Evolutionary conservation across 2,329 filamentous ascomycete species (phyloP), one percentile per base, ranked within the genome.

Genomic region (Colletotrichum spaethianum): DNA sequence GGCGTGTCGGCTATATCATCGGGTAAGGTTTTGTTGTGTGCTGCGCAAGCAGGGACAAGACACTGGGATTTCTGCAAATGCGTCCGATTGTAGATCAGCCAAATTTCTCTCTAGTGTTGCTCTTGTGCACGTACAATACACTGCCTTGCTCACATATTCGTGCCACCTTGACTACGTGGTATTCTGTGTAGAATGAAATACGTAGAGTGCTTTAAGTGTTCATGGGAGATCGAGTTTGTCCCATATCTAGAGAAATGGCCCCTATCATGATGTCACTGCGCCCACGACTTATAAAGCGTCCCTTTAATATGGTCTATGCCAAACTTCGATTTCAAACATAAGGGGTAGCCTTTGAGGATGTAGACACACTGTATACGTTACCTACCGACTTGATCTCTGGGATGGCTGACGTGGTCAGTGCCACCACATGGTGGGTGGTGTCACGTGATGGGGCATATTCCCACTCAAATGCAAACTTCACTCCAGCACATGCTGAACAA

Each of bases 1-100:
- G 33, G 52, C 40, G 52, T 60, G 44, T 72, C 69, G 26, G 69
- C 69, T 60, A 69, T 46, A 69, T 72, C 69, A 72, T 53, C 59
- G 65, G 52, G 69, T 44, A 63, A 69, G 65, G 44, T 33, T 4
- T 59, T 63, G 59, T 14, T 59, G 7, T 53, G 18, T 40, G 28
- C 26, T 44, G 48, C 57, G 31, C 33, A 26, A 23, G 38, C 31
- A 20, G 23, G 55, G 38, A 50, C 26, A 23, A 36, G 28, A 48
- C 16, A 20, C 20, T 33, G 9, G 38, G 31, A 42, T 55, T 26
- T 26, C 26, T 40, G 53, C 16, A 53, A 57, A 31, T 63, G 52
- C 31, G 20, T 18, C 23, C 31, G 40, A 56, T 40, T 70, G 63
- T 48, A 40, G 38, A 48, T 40, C 16, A 26, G 63, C n/a, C 55